Evolutionary conservation across 441 rosid species (phyloP).

Genomic region (Mallotus repandus): DNA sequence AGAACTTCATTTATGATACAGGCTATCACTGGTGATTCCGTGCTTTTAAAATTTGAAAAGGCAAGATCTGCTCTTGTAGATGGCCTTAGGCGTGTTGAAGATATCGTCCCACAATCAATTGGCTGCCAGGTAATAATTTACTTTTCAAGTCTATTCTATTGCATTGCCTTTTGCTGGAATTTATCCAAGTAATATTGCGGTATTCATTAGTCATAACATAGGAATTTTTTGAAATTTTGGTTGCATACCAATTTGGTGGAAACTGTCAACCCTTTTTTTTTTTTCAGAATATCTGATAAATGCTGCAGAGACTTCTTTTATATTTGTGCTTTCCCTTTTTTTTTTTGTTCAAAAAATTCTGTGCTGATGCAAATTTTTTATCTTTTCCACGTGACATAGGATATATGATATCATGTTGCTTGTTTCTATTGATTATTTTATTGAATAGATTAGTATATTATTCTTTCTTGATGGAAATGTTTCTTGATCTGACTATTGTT

Average conservation of each 20-base stretch:
- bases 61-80: constrained; percentile 69
- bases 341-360: neutral
- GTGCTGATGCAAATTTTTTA: neutral
- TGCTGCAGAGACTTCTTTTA: neutral
- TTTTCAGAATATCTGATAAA: neutral
- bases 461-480: constrained; percentile 2
- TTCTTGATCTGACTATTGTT: neutral
- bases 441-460: neutral
- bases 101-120: constrained; percentile 88
- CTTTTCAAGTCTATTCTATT: neutral
- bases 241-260: neutral
- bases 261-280: neutral
- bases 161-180: neutral
- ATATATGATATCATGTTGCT: neutral
- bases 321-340: neutral
- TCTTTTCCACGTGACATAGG: neutral
- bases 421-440: neutral
- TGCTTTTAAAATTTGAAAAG: constrained; percentile 84
- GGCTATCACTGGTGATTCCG: constrained; percentile 98
- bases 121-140: constrained; percentile 66
- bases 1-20: constrained; percentile 31
- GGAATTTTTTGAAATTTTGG: neutral
- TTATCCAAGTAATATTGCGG: neutral
- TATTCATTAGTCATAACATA: neutral
- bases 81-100: constrained; percentile 90